Evolutionary conservation across 208 protist genomes (phyloP), one percentile per base, ranked within the genome.

Genomic region (Leishmania gerbilli): DNA sequence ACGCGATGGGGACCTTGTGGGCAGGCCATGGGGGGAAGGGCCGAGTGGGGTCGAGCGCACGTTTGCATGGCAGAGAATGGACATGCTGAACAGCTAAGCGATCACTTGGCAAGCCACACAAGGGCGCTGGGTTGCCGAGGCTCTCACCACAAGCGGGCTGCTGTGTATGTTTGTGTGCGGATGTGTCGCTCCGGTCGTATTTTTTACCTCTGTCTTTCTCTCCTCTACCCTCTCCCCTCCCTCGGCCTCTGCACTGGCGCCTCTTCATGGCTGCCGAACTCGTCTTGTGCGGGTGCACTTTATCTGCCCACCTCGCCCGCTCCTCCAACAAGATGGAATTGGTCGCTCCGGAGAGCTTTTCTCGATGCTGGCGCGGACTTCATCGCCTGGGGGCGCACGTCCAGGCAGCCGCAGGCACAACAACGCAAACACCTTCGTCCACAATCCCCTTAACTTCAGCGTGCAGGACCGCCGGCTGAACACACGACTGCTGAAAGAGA

Each of bases 391-490:
- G 24, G 47, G 51, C 37, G 3, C 74, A 68, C 55, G 72, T 42
- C 27, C 58, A 34, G 68, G 42, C 64, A 45, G 77, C 19, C 15
- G 49, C 45, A 82, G 79, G 65, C 80, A 75, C 31, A 75, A 79
- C 27, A 31, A 55, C 6, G 45, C 37, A 3, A 74, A 76, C 31
- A 8, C 27, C 1, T 47, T 3, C 15, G 40, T 11, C 34, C 78
- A 45, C 42, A 71, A 84, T 9, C 71, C 72, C 5, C 71, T 90
- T 3, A 83, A 84, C 47, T 90, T 94, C 78, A 90, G 75, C 69
- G 92, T 96, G 37, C 92, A 94, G 79, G 91, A 93, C 40, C 87
- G 92, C 24, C 91, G 92, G n/a, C 77, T 88, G 62, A 89, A 92
- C 65, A 86, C 89, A 11, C 90, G 90, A 2, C 81, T 92, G 2